Evolutionary conservation across 1,139 yeast species (phyloP).

Genomic region (Kurtzmaniella quercitrusa): DNA sequence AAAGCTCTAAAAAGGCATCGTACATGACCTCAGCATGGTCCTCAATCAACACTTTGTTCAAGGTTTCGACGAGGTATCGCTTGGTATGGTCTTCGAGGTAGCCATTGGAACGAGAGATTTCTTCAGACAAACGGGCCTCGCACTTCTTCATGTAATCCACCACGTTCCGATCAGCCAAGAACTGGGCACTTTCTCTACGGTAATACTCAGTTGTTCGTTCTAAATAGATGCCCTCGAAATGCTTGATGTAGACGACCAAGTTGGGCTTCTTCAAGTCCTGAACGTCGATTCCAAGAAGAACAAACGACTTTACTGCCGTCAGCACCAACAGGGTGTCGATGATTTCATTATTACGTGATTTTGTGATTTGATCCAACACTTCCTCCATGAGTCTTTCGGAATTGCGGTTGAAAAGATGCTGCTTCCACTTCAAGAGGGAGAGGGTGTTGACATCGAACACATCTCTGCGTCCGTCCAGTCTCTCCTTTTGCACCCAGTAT

Average conservation of each 20-base stretch:
- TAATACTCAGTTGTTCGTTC: slow-evolving; percentile 73
- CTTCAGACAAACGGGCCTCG: slow-evolving; percentile 76
- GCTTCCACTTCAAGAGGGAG: slow-evolving; percentile 85
- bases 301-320: slow-evolving; percentile 80
- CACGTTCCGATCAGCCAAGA: slow-evolving; percentile 69
- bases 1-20: slow-evolving; percentile 65
- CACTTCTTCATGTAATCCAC: slow-evolving; percentile 90
- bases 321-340: slow-evolving; percentile 68
- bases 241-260: slow-evolving; percentile 72
- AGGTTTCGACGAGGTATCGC: slow-evolving; percentile 66
- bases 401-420: slow-evolving; percentile 69
- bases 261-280: slow-evolving; percentile 85
- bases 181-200: slow-evolving; percentile 61
- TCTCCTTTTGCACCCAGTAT: slow-evolving; percentile 95
- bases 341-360: slow-evolving; percentile 75
- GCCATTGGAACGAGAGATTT: slow-evolving; percentile 69
- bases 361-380: slow-evolving; percentile 68
- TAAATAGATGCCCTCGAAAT: slow-evolving; percentile 75
- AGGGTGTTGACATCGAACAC: slow-evolving; percentile 88
- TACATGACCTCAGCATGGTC: slow-evolving; percentile 77
- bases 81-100: slow-evolving; percentile 87
- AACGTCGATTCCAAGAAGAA: slow-evolving; percentile 66
- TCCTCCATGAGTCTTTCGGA: slow-evolving; percentile 59
- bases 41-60: slow-evolving; percentile 72
- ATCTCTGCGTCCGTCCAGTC: slow-evolving; percentile 91